Evolutionary conservation across 192 early-diverging fungal species (phyloP).

Genomic region (Coemansia biformis): DNA sequence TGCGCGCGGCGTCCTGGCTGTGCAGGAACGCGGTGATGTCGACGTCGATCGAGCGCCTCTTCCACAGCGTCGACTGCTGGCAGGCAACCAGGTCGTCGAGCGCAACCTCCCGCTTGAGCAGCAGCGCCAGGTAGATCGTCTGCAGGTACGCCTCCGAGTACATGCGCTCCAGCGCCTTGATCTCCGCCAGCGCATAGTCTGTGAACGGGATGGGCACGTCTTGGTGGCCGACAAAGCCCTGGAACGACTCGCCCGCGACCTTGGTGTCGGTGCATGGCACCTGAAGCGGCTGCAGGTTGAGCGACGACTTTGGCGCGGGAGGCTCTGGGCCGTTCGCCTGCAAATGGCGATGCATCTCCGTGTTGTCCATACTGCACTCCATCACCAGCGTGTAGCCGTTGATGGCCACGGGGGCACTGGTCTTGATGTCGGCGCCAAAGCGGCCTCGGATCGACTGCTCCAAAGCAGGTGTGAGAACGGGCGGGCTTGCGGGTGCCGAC

Average conservation of each 20-base stretch:
- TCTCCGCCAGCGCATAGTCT: conserved; percentile 38
- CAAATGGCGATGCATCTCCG: conserved; percentile 40
- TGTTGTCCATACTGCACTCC: conserved; percentile 50
- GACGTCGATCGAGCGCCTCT: conserved; percentile 36
- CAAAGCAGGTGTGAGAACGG: conserved; percentile 30
- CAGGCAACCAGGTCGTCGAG: conserved; percentile 31
- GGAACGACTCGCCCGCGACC: conserved; percentile 26
- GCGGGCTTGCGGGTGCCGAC: conserved; percentile 30
- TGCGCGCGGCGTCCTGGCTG: conserved; percentile 45
- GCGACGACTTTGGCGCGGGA: conserved; percentile 15
- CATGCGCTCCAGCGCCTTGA: conserved; percentile 43
- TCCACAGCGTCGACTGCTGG: conserved; percentile 39
- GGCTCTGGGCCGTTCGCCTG: conserved; percentile 10
- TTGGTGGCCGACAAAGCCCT: conserved; percentile 42
- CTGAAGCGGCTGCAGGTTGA: conserved; percentile 31
- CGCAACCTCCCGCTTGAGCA: conserved; percentile 36
- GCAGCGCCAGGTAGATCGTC: conserved; percentile 47
- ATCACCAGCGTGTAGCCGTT: conserved; percentile 44
- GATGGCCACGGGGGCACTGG: conserved; percentile 5
- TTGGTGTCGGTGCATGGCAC: conserved; percentile 18
- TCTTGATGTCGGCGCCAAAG: neutral
- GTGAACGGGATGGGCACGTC: conserved; percentile 42
- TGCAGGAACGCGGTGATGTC: conserved; percentile 51
- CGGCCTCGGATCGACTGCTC: conserved; percentile 29
- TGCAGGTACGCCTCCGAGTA: conserved; percentile 46